These are phyloP conservation scores for Leersia perrieri DNA, from an alignment of 176 grass and related monocot genomes.

Conservation along the genomic window DNA sequence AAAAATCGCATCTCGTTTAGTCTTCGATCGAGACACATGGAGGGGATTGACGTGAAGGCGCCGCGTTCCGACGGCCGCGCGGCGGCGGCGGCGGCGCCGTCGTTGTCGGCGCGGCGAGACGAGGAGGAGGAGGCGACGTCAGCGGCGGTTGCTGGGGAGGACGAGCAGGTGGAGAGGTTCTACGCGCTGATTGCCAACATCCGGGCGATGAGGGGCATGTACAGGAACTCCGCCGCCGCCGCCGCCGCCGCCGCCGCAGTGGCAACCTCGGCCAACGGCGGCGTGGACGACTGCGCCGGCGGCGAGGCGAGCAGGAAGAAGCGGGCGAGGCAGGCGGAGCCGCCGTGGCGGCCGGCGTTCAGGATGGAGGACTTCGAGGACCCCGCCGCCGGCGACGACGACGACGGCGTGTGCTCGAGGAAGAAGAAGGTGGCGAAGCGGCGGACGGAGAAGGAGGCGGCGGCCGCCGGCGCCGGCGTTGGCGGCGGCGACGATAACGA, in stretches of 20 bases:
- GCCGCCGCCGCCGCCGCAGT: neutral
- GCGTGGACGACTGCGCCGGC: no score
- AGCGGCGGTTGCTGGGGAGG: neutral
- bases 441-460: neutral
- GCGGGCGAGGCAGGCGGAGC: slow-evolving; percentile 17
- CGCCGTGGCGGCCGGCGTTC: slow-evolving; percentile 40
- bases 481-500: neutral
- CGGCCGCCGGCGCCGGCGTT: neutral
- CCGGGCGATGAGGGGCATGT: slow-evolving; percentile 18
- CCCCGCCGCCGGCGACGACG: neutral
- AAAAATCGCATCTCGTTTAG: no score
- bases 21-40: neutral
- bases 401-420: neutral
- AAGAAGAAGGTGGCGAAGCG: neutral
- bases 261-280: no score
- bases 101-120: neutral
- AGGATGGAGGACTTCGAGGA: slow-evolving; percentile 44
- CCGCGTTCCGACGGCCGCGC: neutral
- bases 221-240: neutral
- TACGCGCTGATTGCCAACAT: slow-evolving; percentile 48
- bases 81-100: neutral
- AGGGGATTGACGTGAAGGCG: neutral
- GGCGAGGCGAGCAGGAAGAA: slow-evolving; percentile 2
- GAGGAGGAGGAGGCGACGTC: neutral
- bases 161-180: slow-evolving; percentile 48